phyloP scores from a whole-genome alignment of 345 rosid genomes.

The Ceriops decandra region DNA sequence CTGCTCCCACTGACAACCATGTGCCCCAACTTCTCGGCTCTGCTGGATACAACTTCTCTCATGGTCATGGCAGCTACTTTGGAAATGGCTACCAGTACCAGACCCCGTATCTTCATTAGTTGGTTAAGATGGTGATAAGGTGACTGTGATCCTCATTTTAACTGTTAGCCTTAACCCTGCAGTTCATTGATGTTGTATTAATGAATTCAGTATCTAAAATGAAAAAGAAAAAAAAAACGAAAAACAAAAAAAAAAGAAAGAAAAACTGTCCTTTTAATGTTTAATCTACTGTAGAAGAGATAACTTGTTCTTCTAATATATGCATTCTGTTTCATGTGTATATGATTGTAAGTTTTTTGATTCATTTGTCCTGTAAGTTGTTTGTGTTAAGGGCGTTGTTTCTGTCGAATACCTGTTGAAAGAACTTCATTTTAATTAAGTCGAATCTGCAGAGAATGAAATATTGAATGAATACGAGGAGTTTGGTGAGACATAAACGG shows the following conservation, averaged over 20 bases:
- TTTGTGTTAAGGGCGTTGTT: too few relatives aligned
- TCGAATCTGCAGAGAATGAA: too few relatives aligned
- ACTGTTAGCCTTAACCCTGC: constrained; percentile 61
- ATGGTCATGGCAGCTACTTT: constrained; percentile 80
- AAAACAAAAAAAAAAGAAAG: too few relatives aligned
- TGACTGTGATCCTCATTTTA: constrained; percentile 56
- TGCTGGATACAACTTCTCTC: constrained; percentile 65
- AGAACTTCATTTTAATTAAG: too few relatives aligned
- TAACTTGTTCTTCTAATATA: constrained; percentile 52
- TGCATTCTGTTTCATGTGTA: constrained; percentile 47
- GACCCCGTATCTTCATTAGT: constrained; percentile 75
- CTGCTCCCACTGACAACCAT: constrained; percentile 60
- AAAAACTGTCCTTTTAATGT: constrained; percentile 33
- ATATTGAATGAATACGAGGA: too few relatives aligned
- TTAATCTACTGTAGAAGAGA: constrained; percentile 50
- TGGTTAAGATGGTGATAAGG: constrained; percentile 35
- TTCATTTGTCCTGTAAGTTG: neutral
- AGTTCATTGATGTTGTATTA: constrained; percentile 48
- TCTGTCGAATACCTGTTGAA: too few relatives aligned
- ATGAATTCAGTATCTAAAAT: constrained; percentile 52
- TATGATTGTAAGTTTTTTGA: constrained; percentile 6
- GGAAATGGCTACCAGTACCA: constrained; percentile 94
- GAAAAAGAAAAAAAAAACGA: constrained; percentile 18
- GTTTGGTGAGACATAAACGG: too few relatives aligned
- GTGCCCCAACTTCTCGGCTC: constrained; percentile 48